These are phyloP conservation scores for Calonectria pteridis DNA, from an alignment of 2,329 filamentous ascomycete genomes.

Conservation along the genomic window DNA sequence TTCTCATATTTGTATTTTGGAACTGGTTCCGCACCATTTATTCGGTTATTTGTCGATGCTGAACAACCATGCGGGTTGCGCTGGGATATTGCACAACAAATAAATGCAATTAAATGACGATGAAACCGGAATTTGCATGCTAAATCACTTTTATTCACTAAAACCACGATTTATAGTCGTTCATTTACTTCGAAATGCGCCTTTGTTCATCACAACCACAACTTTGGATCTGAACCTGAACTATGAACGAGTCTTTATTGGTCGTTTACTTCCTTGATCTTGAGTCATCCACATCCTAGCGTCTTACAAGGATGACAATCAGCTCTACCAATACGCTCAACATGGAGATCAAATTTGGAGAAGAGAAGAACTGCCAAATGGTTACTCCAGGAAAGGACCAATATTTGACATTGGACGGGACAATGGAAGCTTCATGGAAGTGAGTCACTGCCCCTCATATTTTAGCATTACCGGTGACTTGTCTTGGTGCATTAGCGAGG, in stretches of 20 bases:
- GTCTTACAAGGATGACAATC: neutral
- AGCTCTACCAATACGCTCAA: too few relatives aligned
- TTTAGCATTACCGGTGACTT: neutral
- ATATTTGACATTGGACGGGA: neutral
- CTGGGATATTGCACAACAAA: neutral
- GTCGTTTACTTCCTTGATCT: neutral
- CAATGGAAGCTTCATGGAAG: neutral
- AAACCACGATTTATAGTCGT: neutral
- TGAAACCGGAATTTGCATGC: neutral
- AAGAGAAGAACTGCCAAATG: neutral
- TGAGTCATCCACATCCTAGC: neutral
- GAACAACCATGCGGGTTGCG: neutral
- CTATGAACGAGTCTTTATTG: neutral
- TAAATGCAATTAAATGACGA: neutral
- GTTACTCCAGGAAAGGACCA: neutral
- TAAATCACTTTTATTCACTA: neutral
- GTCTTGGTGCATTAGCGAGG: neutral
- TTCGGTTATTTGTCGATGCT: neutral
- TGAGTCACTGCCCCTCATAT: neutral
- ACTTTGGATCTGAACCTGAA: neutral
- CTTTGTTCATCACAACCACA: neutral
- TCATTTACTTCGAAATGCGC: neutral
- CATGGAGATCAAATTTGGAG: neutral
- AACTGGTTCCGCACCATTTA: neutral
- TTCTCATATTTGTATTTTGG: neutral